Conservation (phyloP, 2,329 filamentous ascomycete genomes). For the Xylariaceae sp. region DNA sequence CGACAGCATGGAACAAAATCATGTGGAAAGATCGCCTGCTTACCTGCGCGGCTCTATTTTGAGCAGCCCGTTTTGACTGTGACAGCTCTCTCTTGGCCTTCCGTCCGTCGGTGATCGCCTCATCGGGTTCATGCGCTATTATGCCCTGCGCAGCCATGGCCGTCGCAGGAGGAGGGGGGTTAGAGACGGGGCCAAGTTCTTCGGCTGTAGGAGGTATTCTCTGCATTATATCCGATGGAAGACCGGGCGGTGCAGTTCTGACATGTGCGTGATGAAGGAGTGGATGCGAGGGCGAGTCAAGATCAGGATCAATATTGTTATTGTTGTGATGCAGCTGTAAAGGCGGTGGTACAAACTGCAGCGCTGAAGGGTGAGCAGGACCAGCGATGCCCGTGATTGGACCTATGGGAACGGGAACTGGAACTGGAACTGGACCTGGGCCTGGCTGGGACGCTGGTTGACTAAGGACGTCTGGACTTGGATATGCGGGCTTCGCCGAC, state of each 20-base stretch:
- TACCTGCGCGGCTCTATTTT: slow-evolving; percentile 96
- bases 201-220: slow-evolving; percentile 29
- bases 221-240: slow-evolving; percentile 32
- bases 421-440: background rate
- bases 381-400: slow-evolving; percentile 14
- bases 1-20: background rate
- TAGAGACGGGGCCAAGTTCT: slow-evolving; percentile 28
- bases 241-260: slow-evolving; percentile 23
- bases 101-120: slow-evolving; percentile 47
- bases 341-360: slow-evolving; percentile 22
- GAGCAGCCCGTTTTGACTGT: slow-evolving; percentile 90
- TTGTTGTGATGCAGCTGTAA: slow-evolving; percentile 29
- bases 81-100: slow-evolving; percentile 89
- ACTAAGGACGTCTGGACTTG: slow-evolving; percentile 21
- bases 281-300: slow-evolving; percentile 22
- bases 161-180: slow-evolving; percentile 25
- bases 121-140: slow-evolving; percentile 33
- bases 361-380: slow-evolving; percentile 18
- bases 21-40: slow-evolving; percentile 31
- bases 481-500: slow-evolving; percentile 23
- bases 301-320: slow-evolving; percentile 25
- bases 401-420: too few relatives aligned
- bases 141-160: slow-evolving; percentile 32
- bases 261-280: slow-evolving; percentile 27
- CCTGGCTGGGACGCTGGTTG: slow-evolving; percentile 19